A percentile compares a stretch with the other conserved stretches of the same genome.
Conservation (phyloP, 2,329 filamentous ascomycete genomes). For the Pestalotiopsis fici region DNA sequence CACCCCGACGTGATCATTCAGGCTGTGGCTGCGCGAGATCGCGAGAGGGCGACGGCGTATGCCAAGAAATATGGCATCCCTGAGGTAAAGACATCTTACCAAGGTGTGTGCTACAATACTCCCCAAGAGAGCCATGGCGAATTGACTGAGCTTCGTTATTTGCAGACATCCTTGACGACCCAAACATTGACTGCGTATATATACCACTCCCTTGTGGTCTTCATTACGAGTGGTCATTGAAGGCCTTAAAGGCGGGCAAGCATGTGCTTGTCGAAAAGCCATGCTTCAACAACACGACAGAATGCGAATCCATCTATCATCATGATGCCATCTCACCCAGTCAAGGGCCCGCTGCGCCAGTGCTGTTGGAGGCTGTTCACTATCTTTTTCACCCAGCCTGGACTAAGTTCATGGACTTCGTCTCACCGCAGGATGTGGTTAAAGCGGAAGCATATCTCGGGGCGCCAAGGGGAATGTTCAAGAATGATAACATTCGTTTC, state of each 20-base stretch:
- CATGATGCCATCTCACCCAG: slow-evolving; percentile 22
- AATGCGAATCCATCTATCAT: slow-evolving; percentile 36
- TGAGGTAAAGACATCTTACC: slow-evolving; percentile 48
- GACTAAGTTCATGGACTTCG: slow-evolving; percentile 36
- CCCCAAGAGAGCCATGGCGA: not conserved
- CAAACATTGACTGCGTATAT: slow-evolving; percentile 49
- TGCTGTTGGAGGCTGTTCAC: slow-evolving; percentile 46
- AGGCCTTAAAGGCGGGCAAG: slow-evolving; percentile 46
- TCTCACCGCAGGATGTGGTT: slow-evolving; percentile 38
- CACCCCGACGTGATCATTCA: slow-evolving; percentile 56
- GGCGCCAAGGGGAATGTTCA: slow-evolving; percentile 26
- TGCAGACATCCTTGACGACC: slow-evolving; percentile 38
- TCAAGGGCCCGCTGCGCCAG: slow-evolving; percentile 26
- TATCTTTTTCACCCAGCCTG: slow-evolving; percentile 39
- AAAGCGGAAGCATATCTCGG: slow-evolving; percentile 30
- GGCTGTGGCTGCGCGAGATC: slow-evolving; percentile 53
- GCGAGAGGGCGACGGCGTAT: slow-evolving; percentile 44
- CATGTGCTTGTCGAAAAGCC: slow-evolving; percentile 51
- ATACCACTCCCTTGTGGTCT: slow-evolving; percentile 47
- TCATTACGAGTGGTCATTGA: slow-evolving; percentile 48
- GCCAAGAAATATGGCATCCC: slow-evolving; percentile 54
- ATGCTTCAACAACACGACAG: slow-evolving; percentile 34
- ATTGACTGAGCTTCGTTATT: not conserved
- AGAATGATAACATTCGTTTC: slow-evolving; percentile 36
- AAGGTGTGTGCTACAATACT: slow-evolving; percentile 35